Evolutionary conservation across 202 grass and related monocot genomes (phyloP), one percentile per base, ranked within the genome.

Genomic region (Setaria viridis): DNA sequence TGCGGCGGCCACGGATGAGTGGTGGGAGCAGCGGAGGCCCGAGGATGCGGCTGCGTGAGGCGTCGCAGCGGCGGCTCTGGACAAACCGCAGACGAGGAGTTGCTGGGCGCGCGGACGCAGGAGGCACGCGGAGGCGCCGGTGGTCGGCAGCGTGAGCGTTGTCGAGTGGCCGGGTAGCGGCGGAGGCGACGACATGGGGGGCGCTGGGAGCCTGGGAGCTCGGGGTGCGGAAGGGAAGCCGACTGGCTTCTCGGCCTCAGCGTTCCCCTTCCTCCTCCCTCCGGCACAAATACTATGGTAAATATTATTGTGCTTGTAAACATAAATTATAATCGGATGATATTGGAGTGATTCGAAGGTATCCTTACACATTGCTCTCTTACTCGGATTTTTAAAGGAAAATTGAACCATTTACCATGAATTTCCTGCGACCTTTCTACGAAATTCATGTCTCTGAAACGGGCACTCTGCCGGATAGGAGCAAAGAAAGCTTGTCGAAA

Each of bases 1-100:
- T 43, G 65, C 29, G 63, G 76, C 66, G 42, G 81, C 79, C 41
- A 82, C 53, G 43, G 89, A 78, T 51, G 60, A 34, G 80, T 54
- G 68, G 25, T 10, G 37, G 66, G 71, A 62, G 77, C 17, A 49
- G 21, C 65, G 4, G 37, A 19, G 46, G 9, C 17, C 56, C 72
- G 39, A 20, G 58, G 19, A 9, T 29, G 74, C 74, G 30, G 47
- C 46, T 58, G 13, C 39, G 2, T 69, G 80, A 82, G 55, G 34
- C 49, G 16, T 12, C 65, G 64, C 64, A 20, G 59, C 29, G 75
- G 80, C 49, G 17, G 42, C 56, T 37, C 45, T 59, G 67, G 56
- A 15, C 19, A 43, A 39, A 29, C 11, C 21, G 67, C 78, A 25
- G 8, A 54, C 4, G 14, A 85, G 69, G 25, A 29, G 75, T 75